These are phyloP conservation scores for Actinomortierella wolfii DNA, from an alignment of 371 early-diverging fungal genomes.

Conservation along the genomic window DNA sequence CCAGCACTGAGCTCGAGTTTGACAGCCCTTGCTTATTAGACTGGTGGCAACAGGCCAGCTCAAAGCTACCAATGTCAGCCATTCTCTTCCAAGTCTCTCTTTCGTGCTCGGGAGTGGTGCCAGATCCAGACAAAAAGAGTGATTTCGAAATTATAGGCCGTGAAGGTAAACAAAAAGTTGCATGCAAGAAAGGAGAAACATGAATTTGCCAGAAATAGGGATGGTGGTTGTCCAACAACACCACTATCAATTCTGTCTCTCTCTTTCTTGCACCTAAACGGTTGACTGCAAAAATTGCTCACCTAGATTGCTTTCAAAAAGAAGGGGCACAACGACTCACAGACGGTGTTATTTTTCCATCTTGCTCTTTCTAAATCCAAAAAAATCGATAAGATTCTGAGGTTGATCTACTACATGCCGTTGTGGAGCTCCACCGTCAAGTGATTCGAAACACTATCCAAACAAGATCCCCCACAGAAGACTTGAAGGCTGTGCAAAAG, in stretches of 20 bases:
- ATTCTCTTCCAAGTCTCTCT: constrained; percentile 22
- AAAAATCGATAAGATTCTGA: constrained; percentile 23
- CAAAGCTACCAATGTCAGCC: neutral
- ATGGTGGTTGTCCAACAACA: too few species aligned
- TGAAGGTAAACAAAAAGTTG: constrained; percentile 20
- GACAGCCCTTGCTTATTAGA: constrained; percentile 24
- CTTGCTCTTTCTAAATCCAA: neutral
- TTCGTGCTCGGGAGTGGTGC: constrained; percentile 18
- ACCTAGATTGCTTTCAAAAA: neutral
- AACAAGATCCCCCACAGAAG: constrained; percentile 3
- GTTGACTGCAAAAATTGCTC: neutral
- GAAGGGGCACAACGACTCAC: neutral
- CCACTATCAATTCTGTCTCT: too few species aligned
- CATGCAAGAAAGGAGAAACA: too few species aligned
- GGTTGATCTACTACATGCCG: constrained; percentile 20
- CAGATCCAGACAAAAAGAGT: constrained; percentile 11
- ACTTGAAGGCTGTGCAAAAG: constrained; percentile 12
- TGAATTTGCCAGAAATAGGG: too few species aligned
- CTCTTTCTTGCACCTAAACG: too few species aligned
- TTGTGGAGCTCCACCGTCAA: constrained; percentile 26
- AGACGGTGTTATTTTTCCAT: neutral
- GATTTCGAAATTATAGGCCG: constrained; percentile 18
- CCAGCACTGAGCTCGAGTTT: constrained; percentile 32
- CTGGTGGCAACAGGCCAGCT: constrained; percentile 15
- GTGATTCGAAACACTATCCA: constrained; percentile 12